phyloP scores from a whole-genome alignment of 495 filamentous ascomycete genomes.

The Talaromyces ruber region DNA sequence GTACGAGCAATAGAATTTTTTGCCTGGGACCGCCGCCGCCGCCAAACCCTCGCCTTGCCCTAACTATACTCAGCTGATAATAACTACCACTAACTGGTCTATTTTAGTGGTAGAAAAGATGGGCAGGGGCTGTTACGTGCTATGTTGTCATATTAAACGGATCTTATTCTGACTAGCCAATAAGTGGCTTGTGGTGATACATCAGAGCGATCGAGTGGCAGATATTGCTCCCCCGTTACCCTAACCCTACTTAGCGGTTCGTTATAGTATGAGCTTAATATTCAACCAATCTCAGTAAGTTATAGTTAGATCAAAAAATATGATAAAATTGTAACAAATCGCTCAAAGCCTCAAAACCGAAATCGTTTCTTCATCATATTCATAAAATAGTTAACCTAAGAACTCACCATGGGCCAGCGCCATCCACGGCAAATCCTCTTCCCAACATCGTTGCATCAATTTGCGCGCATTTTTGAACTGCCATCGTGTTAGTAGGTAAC shows the following conservation, averaged over 20 bases:
- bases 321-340: not conserved
- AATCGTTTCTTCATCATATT: not conserved
- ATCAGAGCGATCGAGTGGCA: not conserved
- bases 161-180: not conserved
- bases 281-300: not conserved
- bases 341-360: not conserved
- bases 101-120: not conserved
- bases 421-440: conserved; percentile 32
- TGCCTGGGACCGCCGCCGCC: not conserved
- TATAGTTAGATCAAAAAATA: not conserved
- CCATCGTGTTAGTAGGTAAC: not conserved
- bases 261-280: not conserved
- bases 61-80: not conserved
- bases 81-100: too few relatives aligned
- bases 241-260: not conserved
- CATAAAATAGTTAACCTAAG: conserved; percentile 20
- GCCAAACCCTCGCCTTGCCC: not conserved
- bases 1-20: conserved; percentile 2
- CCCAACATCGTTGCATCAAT: conserved; percentile 38
- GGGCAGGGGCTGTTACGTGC: not conserved
- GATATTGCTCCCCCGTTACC: not conserved
- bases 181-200: not conserved
- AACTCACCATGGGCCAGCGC: conserved; percentile 34
- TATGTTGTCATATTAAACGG: not conserved
- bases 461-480: conserved; percentile 37